Base-by-base conservation (phyloP, 2,329 filamentous ascomycete genomes). In the Parasarocladium wereldwijsianum region DNA sequence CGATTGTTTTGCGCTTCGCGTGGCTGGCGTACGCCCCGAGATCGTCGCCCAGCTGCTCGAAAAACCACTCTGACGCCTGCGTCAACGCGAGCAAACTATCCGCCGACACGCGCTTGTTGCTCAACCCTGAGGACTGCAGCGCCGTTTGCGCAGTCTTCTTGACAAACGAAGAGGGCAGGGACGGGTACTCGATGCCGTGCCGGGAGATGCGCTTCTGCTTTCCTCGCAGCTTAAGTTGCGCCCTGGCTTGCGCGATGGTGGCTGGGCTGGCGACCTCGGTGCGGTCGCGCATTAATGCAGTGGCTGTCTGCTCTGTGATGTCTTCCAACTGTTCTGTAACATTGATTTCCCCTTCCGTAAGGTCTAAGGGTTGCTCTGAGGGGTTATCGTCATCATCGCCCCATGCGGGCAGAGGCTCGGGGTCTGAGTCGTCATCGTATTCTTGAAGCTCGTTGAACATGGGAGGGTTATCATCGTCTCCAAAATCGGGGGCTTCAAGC, bases 11-110 rank as follows among this genome's bases (percentile, higher is more conserved):
- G 18, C 85, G 70, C 18, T 79, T 77, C 5, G 79, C 84, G 50
- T 94, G 85, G 36, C 72, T 65, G 12, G 85, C 79, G 50, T 86
- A 93, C 3, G 75, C 76, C 9, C 70, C 70, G 32, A 93, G 55
- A 46, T 93, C 84, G 36, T 85, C 79, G 27, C 80, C 74, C 3
- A 81, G 60, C 51, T 93, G 85, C 54, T 92, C 83, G 49, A 93
- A 93, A 51, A 85, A 93, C 78, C 83, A 90, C 37, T 92, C 82
- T 3, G 81, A 81, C 1, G 84, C 82, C 47, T 84, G 76, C 43
- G 77, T 74, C 32, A 93, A 71, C 4, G 77, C 76, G 17, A 69
- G 66, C 21, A 93, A 57, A 2, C 80, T 76, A 30, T 90, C 81
- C 26, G 78, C 72, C 34, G 66, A 73, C 26, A 93, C 68, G 39